Base-by-base conservation (phyloP, 306 rosid species). In the Vigna angularis region DNA sequence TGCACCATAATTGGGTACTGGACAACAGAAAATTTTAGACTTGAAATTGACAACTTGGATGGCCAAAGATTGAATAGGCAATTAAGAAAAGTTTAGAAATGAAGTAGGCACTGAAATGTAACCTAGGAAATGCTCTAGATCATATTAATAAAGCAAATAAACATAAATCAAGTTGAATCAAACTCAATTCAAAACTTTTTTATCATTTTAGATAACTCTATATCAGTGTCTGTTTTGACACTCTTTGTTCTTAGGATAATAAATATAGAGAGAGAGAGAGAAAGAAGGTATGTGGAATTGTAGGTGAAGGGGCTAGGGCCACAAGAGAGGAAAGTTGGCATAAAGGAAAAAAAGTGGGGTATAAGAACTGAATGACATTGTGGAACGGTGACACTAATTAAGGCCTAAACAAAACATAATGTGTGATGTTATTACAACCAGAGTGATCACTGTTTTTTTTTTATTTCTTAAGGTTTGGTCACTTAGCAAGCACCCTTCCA, bases 291-390 rank as follows among this genome's bases (percentile, higher is more conserved):
- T 77, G 77, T 47, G 73, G 86, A 82, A 80, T 70, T 57, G 55
- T 72, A 55, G 63, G 55, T 52, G 22, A 68, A 13, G 7, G 30
- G 32, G 17, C 0, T 62, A 84, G 93, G 79, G 73, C 89, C 86
- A 83, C 86, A 58, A 3, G 50, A 22, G 72, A 66, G 34, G 66
- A 75, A 85, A 83, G 85, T 65, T 75, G 57, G 71, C 83, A 81
- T 18, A 47, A 77, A 62, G 66, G 49, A 26, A 38, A 78, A 40
- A 26, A 11, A 32, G 83, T 71, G 79, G 87, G 87, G 63, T 53
- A 51, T 36, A 18, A 48, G 42, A 14, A 79, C 67, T 71, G 83
- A 79, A 62, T 56, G 55, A 78, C 70, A 57, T 55, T 36, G 78
- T 7, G 18, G 32, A 24, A 75, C 57, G 61, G 66, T 73, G 74